A percentile compares a stretch with the other conserved stretches of the same genome.
phyloP scores from a whole-genome alignment of 495 filamentous ascomycete species.

The Penicillium antarcticum region DNA sequence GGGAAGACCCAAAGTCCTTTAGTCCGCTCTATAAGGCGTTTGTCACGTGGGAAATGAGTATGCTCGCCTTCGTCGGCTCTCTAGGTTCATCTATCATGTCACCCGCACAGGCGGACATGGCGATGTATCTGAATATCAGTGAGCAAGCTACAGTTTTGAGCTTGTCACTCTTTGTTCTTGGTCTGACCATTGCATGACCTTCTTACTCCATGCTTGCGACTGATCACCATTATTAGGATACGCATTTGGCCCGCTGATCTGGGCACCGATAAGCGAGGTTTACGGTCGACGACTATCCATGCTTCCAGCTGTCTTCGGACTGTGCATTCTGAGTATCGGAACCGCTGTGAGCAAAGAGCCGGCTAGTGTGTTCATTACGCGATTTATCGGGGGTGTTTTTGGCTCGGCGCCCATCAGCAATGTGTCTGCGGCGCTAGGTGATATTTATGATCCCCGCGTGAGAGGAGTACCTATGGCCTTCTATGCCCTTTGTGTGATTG shows the following conservation, averaged over 20 bases:
- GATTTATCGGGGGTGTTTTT: conserved; percentile 37
- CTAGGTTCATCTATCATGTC: not conserved
- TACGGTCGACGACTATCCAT: conserved; percentile 31
- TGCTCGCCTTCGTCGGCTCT: not conserved
- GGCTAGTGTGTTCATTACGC: conserved; percentile 28
- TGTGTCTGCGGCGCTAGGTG: conserved; percentile 40
- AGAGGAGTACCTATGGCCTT: conserved; percentile 32
- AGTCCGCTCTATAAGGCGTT: not conserved
- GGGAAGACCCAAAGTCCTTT: not conserved
- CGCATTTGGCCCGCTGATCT: not conserved
- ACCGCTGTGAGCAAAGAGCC: conserved; percentile 28
- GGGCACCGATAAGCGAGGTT: conserved; percentile 23
- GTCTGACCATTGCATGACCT: not conserved
- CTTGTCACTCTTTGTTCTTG: not conserved
- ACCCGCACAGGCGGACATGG: not conserved
- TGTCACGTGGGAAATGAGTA: not conserved
- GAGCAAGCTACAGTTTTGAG: not conserved
- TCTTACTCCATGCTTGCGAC: conserved; percentile 21
- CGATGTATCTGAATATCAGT: not conserved
- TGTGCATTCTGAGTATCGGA: conserved; percentile 35
- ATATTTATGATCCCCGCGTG: conserved; percentile 29
- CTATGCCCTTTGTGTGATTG: conserved; percentile 32
- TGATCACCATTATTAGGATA: not conserved
- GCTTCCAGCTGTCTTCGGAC: conserved; percentile 35
- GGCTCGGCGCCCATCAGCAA: conserved; percentile 33